phyloP scores from a whole-genome alignment of 2,329 filamentous ascomycete genomes.

The Hypoxylon sp. region DNA sequence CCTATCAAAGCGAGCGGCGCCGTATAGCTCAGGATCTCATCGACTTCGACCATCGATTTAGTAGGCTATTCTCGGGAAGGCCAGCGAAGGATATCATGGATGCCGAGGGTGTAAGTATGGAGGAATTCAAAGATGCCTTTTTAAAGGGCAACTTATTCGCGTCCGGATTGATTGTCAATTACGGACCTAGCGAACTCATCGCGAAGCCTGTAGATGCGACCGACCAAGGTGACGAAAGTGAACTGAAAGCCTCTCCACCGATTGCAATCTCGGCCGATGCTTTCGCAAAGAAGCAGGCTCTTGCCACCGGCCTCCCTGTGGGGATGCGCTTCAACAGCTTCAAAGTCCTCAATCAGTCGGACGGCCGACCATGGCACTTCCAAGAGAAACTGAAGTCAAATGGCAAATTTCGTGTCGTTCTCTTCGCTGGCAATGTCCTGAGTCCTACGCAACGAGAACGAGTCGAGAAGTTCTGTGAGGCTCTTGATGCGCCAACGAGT shows the following conservation, averaged over 20 bases:
- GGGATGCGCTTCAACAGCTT: constrained; percentile 72
- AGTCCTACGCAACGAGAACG: constrained; percentile 60
- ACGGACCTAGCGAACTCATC: constrained; percentile 69
- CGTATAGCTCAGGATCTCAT: constrained; percentile 77
- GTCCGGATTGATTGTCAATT: constrained; percentile 70
- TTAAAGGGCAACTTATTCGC: constrained; percentile 73
- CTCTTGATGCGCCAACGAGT: constrained; percentile 55
- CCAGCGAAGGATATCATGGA: constrained; percentile 57
- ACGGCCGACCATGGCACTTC: constrained; percentile 71
- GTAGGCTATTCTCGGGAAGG: constrained; percentile 65
- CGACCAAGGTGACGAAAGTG: constrained; percentile 64
- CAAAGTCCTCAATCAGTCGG: constrained; percentile 72
- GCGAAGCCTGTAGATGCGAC: constrained; percentile 64
- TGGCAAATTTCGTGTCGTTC: constrained; percentile 70
- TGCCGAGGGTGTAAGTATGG: constrained; percentile 72
- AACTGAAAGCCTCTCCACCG: constrained; percentile 45
- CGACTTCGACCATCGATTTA: constrained; percentile 72
- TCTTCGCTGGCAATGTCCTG: constrained; percentile 74
- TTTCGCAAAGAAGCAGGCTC: constrained; percentile 55
- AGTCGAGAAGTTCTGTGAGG: constrained; percentile 64
- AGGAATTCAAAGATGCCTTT: constrained; percentile 74
- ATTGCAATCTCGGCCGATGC: constrained; percentile 32
- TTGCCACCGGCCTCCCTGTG: constrained; percentile 62
- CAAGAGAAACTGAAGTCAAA: constrained; percentile 70
- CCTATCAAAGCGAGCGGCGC: constrained; percentile 68